A percentile compares a stretch with the other conserved stretches of the same genome.
phyloP scores from a whole-genome alignment of 805 yeast species.

The Ascoidea rubescens region DNA sequence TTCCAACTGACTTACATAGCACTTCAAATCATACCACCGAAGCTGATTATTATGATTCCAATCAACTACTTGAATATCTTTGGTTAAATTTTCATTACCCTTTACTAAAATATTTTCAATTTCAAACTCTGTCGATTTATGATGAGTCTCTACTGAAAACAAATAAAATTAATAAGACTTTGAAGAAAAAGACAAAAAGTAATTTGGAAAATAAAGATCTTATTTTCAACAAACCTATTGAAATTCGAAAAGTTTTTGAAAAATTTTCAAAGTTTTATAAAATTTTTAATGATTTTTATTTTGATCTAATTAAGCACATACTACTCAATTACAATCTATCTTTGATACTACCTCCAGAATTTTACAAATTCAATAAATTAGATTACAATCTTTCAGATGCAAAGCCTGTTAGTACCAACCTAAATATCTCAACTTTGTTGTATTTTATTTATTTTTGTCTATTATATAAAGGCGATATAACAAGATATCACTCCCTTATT shows the following conservation, averaged over 20 bases:
- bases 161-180: background rate
- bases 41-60: no score
- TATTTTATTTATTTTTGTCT: slow-evolving; percentile 3
- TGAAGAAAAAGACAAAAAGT: background rate
- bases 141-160: background rate
- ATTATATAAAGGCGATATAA: slow-evolving; percentile 5
- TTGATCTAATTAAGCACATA: background rate
- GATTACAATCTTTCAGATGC: background rate
- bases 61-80: background rate
- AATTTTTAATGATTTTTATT: slow-evolving; percentile 3
- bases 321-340: slow-evolving; percentile 1
- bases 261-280: slow-evolving; percentile 1
- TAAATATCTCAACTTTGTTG: background rate
- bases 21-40: no score
- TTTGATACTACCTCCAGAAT: background rate
- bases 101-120: no score
- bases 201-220: background rate
- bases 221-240: background rate
- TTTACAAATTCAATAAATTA: background rate
- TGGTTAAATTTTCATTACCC: background rate
- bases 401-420: background rate
- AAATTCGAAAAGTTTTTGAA: slow-evolving; percentile 3
- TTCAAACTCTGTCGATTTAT: background rate
- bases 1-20: no score
- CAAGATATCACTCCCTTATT: slow-evolving; percentile 5